phyloP scores from a whole-genome alignment of 805 yeast genomes.

The Saccharomyces cerevisiae region DNA sequence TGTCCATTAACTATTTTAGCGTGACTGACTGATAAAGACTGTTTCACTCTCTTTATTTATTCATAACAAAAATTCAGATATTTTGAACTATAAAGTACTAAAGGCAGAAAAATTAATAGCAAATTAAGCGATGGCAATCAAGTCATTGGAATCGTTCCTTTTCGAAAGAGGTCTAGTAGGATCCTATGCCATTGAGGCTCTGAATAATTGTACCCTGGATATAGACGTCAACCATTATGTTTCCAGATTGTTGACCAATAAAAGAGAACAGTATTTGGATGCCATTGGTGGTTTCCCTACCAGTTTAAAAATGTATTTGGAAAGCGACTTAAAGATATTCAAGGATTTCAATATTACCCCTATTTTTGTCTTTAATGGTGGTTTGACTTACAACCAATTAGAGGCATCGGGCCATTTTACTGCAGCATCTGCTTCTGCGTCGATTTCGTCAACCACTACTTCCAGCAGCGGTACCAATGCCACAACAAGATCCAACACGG shows the following conservation, averaged over 20 bases:
- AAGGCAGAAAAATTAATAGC: not conserved
- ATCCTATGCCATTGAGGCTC: constrained; percentile 52
- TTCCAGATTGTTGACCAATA: constrained; percentile 48
- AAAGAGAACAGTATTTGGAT: constrained; percentile 59
- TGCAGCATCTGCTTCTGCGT: constrained; percentile 19
- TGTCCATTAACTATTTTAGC: not conserved
- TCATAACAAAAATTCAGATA: not conserved
- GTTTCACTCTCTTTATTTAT: not conserved
- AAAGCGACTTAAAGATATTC: constrained; percentile 55
- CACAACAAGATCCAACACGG: constrained; percentile 16
- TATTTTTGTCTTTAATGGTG: constrained; percentile 69
- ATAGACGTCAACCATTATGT: constrained; percentile 79
- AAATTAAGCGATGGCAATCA: constrained; percentile 32
- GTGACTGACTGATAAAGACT: not conserved
- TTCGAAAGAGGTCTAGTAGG: constrained; percentile 59
- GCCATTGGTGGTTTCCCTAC: constrained; percentile 80
- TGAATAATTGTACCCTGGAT: constrained; percentile 64
- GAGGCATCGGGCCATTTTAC: constrained; percentile 22
- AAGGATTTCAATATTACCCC: constrained; percentile 62
- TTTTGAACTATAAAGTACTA: not conserved
- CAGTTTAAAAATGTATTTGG: constrained; percentile 47
- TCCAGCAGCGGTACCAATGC: constrained; percentile 5
- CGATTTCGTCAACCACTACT: constrained; percentile 4
- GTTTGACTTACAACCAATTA: constrained; percentile 34
- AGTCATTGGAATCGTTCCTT: constrained; percentile 57